A percentile compares a stretch with the other conserved stretches of the same genome.
These are phyloP conservation scores for Blastomyces emzantsi DNA, from an alignment of 2,329 filamentous ascomycete genomes.

Conservation along the genomic window DNA sequence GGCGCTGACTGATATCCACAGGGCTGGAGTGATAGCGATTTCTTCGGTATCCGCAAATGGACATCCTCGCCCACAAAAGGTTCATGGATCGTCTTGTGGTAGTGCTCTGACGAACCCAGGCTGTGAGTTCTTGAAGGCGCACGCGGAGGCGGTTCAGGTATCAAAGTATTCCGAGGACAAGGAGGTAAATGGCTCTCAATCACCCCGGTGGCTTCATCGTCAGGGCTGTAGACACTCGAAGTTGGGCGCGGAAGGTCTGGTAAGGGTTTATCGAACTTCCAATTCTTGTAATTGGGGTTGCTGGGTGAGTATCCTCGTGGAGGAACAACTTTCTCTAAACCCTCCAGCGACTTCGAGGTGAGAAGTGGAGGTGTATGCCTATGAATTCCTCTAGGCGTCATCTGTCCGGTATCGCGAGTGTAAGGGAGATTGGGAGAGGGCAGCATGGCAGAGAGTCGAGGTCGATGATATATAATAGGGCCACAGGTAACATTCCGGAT, in stretches of 20 bases:
- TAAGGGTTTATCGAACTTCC: conserved; percentile 11
- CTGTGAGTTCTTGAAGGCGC: conserved; percentile 3
- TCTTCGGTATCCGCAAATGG: neutral
- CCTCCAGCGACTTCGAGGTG: conserved; percentile 16
- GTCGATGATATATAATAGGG: conserved; percentile 1
- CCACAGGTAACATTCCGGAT: conserved; percentile 11
- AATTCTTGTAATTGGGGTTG: neutral
- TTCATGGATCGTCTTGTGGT: neutral
- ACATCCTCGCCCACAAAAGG: neutral
- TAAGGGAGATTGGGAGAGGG: neutral
- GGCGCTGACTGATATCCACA: neutral
- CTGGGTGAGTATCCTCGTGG: conserved; percentile 8
- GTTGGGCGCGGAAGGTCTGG: conserved; percentile 4
- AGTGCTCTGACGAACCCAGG: neutral
- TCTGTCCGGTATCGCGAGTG: conserved; percentile 4
- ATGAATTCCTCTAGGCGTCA: neutral
- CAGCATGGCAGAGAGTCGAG: neutral
- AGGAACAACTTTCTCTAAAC: conserved; percentile 17
- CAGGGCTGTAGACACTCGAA: conserved; percentile 5
- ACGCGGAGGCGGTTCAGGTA: neutral
- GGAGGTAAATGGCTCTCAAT: conserved; percentile 1
- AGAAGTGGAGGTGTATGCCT: conserved; percentile 11
- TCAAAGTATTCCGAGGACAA: conserved; percentile 4
- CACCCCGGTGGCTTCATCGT: neutral
- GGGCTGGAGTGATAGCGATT: conserved; percentile 2